Conservation (phyloP, 2,329 filamentous ascomycete species). For the Orbilia brochopaga region DNA sequence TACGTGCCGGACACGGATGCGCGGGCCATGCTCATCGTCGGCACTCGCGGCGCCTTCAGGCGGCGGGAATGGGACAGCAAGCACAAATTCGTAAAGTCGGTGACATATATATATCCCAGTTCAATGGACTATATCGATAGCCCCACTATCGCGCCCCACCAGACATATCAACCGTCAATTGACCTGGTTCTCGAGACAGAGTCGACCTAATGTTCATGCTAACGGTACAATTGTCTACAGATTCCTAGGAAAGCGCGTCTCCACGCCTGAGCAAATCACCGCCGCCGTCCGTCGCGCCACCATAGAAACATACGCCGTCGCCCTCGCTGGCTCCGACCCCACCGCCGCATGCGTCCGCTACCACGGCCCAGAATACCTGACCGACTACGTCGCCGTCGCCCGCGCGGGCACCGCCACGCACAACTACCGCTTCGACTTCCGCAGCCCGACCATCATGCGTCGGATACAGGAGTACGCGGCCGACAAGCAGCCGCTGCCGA, state of each 20-base stretch:
- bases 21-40: conserved; percentile 29
- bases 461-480: conserved; percentile 31
- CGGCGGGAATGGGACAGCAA: conserved; percentile 41
- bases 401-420: conserved; percentile 13
- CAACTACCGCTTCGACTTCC: conserved; percentile 34
- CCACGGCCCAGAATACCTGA: conserved; percentile 42
- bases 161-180: too few relatives aligned
- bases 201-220: not conserved
- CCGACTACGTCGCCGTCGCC: conserved; percentile 28
- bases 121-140: not conserved
- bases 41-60: conserved; percentile 39
- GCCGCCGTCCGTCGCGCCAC: conserved; percentile 40
- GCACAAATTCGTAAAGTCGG: conserved; percentile 12
- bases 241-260: conserved; percentile 27
- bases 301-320: conserved; percentile 32
- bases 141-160: too few relatives aligned
- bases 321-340: conserved; percentile 29
- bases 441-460: conserved; percentile 13
- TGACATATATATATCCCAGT: not conserved
- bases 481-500: conserved; percentile 27
- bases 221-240: conserved; percentile 1
- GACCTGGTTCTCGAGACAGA: too few relatives aligned
- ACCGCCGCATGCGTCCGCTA: conserved; percentile 32
- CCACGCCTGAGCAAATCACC: conserved; percentile 22
- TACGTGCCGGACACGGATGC: conserved; percentile 41